Percentiles rank a stretch among this genome's conserved stretches.
phyloP scores from a whole-genome alignment of 768 basidiomycete genomes.

The Naganishia randhawae region DNA sequence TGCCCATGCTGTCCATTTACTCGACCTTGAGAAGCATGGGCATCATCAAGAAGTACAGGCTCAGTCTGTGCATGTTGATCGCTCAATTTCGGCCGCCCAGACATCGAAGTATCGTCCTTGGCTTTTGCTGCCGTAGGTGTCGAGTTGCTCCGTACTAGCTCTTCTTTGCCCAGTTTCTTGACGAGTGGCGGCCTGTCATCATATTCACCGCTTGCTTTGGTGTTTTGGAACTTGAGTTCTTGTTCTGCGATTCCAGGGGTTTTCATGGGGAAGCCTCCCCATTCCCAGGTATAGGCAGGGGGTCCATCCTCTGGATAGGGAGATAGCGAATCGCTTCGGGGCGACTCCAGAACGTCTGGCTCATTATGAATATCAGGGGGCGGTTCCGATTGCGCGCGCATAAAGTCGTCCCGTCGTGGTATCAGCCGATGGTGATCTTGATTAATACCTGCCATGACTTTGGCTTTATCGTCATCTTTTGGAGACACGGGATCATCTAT shows the following conservation, averaged over 20 bases:
- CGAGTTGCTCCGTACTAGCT: neutral
- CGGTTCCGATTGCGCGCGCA: constrained; percentile 28
- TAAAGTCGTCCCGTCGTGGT: constrained; percentile 6
- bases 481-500: neutral
- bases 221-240: neutral
- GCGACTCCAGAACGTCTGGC: neutral
- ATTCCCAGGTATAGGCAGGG: constrained; percentile 83
- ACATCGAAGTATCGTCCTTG: neutral
- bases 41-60: constrained; percentile 2
- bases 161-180: neutral
- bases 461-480: neutral
- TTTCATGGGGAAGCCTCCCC: constrained; percentile 82
- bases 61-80: constrained; percentile 13
- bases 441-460: neutral
- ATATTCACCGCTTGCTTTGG: neutral
- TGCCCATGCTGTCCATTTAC: constrained; percentile 3
- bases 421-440: neutral
- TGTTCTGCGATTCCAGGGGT: constrained; percentile 31
- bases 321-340: neutral
- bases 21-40: neutral
- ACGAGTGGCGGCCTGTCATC: neutral
- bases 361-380: neutral
- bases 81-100: neutral
- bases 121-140: neutral
- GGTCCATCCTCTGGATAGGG: constrained; percentile 16